These are phyloP conservation scores for Camelina laxa DNA, from an alignment of 345 rosid genomes.

Conservation along the genomic window DNA sequence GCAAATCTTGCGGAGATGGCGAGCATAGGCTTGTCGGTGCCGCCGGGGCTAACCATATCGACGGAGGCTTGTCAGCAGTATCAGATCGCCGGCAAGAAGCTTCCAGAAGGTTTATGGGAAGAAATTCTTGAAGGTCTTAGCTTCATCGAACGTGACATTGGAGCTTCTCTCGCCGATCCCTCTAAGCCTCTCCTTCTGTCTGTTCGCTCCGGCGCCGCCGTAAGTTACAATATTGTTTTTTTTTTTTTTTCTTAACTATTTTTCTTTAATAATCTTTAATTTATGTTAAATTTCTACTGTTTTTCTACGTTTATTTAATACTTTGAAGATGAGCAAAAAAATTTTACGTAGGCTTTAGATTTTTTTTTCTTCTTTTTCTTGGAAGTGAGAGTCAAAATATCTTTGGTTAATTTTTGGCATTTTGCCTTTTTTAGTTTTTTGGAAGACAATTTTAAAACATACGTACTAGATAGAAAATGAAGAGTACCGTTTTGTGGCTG, in stretches of 20 bases:
- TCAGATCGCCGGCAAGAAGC: slow-evolving; percentile 63
- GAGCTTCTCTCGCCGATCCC: slow-evolving; percentile 78
- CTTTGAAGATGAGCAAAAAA: neutral
- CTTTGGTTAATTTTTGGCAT: neutral
- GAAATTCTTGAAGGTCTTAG: slow-evolving; percentile 67
- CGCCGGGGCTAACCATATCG: slow-evolving; percentile 92
- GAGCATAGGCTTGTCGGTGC: slow-evolving; percentile 91
- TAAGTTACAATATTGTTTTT: slow-evolving; percentile 40
- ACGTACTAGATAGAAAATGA: neutral
- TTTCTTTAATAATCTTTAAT: neutral
- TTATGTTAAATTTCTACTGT: neutral
- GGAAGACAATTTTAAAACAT: neutral
- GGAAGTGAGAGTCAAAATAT: neutral
- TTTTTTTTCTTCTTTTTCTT: neutral
- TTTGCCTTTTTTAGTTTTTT: neutral
- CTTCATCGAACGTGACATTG: slow-evolving; percentile 74
- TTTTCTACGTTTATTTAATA: neutral
- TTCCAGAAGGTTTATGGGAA: slow-evolving; percentile 79
- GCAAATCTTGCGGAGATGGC: slow-evolving; percentile 99
- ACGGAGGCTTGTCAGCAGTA: slow-evolving; percentile 93
- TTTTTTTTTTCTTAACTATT: neutral
- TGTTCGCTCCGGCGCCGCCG: slow-evolving; percentile 98
- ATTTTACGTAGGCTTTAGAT: neutral
- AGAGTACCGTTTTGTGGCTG: neutral
- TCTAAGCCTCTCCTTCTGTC: slow-evolving; percentile 89